phyloP scores from a whole-genome alignment of 495 filamentous ascomycete species.

The Talaromyces borbonicus region DNA sequence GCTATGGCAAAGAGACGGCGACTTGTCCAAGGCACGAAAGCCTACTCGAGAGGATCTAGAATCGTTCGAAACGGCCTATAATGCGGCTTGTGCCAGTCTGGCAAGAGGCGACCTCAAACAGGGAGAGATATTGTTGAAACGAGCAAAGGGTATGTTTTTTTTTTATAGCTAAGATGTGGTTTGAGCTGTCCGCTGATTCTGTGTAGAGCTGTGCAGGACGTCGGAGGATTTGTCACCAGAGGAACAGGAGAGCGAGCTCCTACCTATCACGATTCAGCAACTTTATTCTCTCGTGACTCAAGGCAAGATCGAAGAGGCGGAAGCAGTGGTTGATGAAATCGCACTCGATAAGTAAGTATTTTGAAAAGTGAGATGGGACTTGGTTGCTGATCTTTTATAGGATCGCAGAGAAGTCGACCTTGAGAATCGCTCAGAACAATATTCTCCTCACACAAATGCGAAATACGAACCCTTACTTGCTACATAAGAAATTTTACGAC shows the following conservation, averaged over 20 bases:
- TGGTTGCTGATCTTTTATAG: constrained; percentile 31
- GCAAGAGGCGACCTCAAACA: constrained; percentile 67
- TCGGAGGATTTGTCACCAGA: constrained; percentile 74
- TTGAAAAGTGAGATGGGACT: constrained; percentile 1
- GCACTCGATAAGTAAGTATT: constrained; percentile 48
- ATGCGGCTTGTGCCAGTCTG: constrained; percentile 79
- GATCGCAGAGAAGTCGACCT: constrained; percentile 68
- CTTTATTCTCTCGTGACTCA: constrained; percentile 66
- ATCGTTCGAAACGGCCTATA: constrained; percentile 88
- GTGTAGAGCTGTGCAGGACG: constrained; percentile 65
- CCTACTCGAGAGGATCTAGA: constrained; percentile 69
- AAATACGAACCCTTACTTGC: constrained; percentile 64
- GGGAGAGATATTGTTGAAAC: constrained; percentile 68
- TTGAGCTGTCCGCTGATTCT: constrained; percentile 8
- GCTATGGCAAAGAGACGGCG: constrained; percentile 63
- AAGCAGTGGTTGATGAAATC: constrained; percentile 53
- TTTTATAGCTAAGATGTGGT: not conserved
- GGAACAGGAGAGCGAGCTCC: constrained; percentile 71
- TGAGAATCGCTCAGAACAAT: constrained; percentile 73
- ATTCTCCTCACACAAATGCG: constrained; percentile 47
- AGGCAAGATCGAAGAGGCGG: constrained; percentile 66
- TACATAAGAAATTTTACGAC: constrained; percentile 56
- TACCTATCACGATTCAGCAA: constrained; percentile 82
- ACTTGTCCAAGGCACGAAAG: constrained; percentile 44
- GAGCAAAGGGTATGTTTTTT: constrained; percentile 52